Conservation (phyloP, 2,329 filamentous ascomycete species). For the Nemania bipapillata region DNA sequence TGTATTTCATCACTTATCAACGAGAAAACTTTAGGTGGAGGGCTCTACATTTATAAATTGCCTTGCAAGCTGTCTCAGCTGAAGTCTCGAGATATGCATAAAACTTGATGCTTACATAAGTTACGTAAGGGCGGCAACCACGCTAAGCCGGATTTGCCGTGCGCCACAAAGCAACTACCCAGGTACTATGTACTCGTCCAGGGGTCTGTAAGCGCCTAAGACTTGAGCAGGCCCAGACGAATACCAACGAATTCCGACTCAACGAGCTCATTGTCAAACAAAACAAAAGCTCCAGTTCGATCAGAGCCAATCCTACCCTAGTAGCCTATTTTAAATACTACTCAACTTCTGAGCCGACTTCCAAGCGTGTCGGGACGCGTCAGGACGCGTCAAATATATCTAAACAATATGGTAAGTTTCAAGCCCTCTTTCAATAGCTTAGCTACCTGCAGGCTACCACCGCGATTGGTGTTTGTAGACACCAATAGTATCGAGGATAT, state of each 20-base stretch:
- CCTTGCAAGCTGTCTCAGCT: too few species aligned
- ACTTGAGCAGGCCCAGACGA: too few species aligned
- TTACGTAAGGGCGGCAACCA: too few species aligned
- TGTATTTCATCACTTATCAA: too few species aligned
- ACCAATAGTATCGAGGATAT: background rate
- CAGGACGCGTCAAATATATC: slow-evolving; percentile 23
- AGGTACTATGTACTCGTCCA: too few species aligned
- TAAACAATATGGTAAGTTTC: slow-evolving; percentile 37
- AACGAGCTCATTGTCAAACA: slow-evolving; percentile 19
- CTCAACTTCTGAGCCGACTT: background rate
- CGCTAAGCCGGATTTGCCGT: too few species aligned
- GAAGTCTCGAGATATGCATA: too few species aligned
- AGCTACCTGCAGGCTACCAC: background rate
- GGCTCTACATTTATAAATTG: too few species aligned
- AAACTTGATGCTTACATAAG: too few species aligned
- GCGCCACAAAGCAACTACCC: too few species aligned
- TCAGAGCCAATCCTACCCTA: background rate
- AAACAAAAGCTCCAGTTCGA: slow-evolving; percentile 17
- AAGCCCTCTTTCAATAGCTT: slow-evolving; percentile 6
- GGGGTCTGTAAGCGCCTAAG: too few species aligned
- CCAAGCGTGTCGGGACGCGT: slow-evolving; percentile 22
- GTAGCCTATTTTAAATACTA: background rate
- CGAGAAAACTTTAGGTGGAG: too few species aligned
- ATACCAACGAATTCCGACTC: background rate
- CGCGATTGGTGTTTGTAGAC: background rate